A percentile compares a stretch with the other conserved stretches of the same genome.
These are phyloP conservation scores for Alternaria gansuensis DNA, from an alignment of 2,329 filamentous ascomycete species.

Conservation along the genomic window DNA sequence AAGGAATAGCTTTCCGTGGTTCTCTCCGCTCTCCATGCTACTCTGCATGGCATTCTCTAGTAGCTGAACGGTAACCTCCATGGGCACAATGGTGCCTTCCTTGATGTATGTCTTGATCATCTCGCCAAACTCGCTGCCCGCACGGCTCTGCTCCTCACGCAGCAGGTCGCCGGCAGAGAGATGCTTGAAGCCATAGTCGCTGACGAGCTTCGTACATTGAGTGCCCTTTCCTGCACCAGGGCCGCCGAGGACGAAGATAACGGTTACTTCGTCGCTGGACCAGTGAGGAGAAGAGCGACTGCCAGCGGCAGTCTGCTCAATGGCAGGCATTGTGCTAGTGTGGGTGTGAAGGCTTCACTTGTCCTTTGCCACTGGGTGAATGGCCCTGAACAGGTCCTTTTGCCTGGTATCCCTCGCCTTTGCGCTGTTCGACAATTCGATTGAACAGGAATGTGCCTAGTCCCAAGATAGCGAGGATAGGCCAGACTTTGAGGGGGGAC, in stretches of 20 bases:
- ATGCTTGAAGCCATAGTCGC: conserved; percentile 89
- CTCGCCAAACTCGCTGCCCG: conserved; percentile 86
- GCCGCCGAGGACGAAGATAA: conserved; percentile 94
- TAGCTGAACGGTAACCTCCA: conserved; percentile 94
- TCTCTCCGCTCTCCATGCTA: conserved; percentile 62
- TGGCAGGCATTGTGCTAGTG: conserved; percentile 53
- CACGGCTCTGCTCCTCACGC: conserved; percentile 89
- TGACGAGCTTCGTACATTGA: conserved; percentile 87
- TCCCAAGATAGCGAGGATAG: conserved; percentile 59
- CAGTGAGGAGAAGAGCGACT: conserved; percentile 73
- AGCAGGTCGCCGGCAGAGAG: conserved; percentile 93
- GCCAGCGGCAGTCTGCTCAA: conserved; percentile 50
- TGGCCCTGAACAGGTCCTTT: conserved; percentile 44
- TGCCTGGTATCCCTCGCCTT: conserved; percentile 48
- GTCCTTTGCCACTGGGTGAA: conserved; percentile 41
- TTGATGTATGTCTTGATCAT: conserved; percentile 94
- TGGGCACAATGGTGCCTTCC: conserved; percentile 95
- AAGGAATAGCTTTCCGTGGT: conserved; percentile 74
- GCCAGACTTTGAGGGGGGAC: conserved; percentile 54
- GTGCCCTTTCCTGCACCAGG: conserved; percentile 97
- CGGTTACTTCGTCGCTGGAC: conserved; percentile 79
- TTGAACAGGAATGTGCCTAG: conserved; percentile 58
- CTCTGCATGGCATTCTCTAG: conserved; percentile 92
- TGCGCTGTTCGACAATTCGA: conserved; percentile 57
- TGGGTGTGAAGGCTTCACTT: conserved; percentile 34